Conservation (phyloP, 768 basidiomycete genomes). For the Leucosporidium yakuticum region DNA sequence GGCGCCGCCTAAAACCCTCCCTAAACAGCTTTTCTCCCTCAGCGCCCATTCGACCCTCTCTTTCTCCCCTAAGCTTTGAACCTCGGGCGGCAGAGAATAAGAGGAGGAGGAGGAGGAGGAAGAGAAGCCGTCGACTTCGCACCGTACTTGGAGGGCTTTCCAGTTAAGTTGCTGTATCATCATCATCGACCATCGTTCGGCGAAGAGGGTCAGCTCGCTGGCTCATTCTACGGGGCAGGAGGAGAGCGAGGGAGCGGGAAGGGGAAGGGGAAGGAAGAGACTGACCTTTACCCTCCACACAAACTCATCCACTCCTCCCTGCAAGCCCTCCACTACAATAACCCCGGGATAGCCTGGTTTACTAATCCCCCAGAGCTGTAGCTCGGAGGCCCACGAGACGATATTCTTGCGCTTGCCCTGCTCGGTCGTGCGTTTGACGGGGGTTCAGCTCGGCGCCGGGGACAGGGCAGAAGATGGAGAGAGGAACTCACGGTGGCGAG, state of each 20-base stretch:
- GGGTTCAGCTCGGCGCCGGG: no score
- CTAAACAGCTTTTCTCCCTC: background rate
- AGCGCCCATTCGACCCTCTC: background rate
- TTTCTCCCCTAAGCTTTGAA: no score
- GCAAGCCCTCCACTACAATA: conserved; percentile 26
- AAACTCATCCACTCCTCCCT: conserved; percentile 27
- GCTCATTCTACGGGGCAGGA: no score
- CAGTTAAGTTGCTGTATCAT: conserved; percentile 24
- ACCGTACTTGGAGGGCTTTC: conserved; percentile 36
- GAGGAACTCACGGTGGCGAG: conserved; percentile 17
- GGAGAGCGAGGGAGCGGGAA: background rate
- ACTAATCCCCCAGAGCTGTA: conserved; percentile 21
- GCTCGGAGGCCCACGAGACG: conserved; percentile 28
- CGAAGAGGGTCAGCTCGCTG: no score
- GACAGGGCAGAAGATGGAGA: no score
- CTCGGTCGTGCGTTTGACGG: no score
- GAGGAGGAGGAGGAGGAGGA: background rate
- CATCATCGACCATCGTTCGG: no score
- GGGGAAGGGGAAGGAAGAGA: background rate
- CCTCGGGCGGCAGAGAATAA: background rate
- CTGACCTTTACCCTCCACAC: conserved; percentile 23
- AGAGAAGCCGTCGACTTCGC: conserved; percentile 17
- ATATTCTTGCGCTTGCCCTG: conserved; percentile 35
- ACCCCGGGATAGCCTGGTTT: conserved; percentile 36
- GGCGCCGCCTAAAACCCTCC: background rate